Conservation (phyloP, 331 rosid genomes). For the Spiraea crenata region DNA sequence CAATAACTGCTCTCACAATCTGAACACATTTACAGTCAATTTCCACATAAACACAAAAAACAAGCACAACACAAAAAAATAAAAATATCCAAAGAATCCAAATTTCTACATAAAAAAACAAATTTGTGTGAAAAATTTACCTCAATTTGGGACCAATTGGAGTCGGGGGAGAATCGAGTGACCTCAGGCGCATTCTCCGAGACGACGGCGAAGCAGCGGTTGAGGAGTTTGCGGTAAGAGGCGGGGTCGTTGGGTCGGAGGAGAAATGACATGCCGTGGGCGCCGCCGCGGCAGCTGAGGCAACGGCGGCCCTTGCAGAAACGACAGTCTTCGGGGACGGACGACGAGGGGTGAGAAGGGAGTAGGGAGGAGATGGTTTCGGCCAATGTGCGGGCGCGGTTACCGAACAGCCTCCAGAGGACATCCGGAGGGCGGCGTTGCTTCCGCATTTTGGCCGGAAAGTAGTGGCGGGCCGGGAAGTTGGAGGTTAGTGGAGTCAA, state of each 20-base stretch:
- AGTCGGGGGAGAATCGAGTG: slow-evolving; percentile 27
- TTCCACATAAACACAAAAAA: not conserved
- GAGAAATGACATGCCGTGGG: slow-evolving; percentile 37
- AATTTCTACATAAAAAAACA: not conserved
- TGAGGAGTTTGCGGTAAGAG: slow-evolving; percentile 45
- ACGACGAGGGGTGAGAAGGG: slow-evolving; percentile 41
- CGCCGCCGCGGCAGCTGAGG: slow-evolving; percentile 48
- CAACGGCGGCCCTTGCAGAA: slow-evolving; percentile 42
- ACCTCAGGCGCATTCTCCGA: slow-evolving; percentile 36
- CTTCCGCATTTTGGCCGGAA: slow-evolving; percentile 45
- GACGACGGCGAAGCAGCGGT: slow-evolving; percentile 45
- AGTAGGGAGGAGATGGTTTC: slow-evolving; percentile 43
- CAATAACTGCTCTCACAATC: slow-evolving; percentile 55
- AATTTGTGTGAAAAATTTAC: slow-evolving; percentile 24
- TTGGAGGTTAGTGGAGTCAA: not conserved
- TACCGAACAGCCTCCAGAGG: slow-evolving; percentile 55
- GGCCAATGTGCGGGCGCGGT: slow-evolving; percentile 48
- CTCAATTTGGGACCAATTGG: slow-evolving; percentile 50
- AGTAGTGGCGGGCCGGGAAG: not conserved
- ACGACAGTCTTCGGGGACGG: slow-evolving; percentile 29
- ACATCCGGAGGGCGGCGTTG: slow-evolving; percentile 58
- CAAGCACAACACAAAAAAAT: not conserved
- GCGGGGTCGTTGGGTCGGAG: slow-evolving; percentile 50
- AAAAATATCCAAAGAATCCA: not conserved
- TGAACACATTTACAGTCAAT: slow-evolving; percentile 30